Evolutionary conservation across 176 grass and related monocot species (phyloP).

Genomic region (Saccharum officinarum): DNA sequence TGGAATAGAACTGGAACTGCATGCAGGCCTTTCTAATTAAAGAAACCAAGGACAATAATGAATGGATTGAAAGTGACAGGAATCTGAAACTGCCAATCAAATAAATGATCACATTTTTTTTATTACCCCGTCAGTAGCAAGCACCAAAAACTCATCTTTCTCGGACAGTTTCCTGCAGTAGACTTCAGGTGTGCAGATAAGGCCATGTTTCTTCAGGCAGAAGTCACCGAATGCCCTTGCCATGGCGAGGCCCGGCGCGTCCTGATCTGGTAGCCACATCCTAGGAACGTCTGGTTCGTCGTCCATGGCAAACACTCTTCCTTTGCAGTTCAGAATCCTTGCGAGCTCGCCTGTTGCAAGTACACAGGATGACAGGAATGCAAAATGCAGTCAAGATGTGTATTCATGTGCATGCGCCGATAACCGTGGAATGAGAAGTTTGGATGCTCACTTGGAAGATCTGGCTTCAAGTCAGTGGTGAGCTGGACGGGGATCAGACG

Average conservation of each 20-base stretch:
- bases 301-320: constrained; percentile 73
- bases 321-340: constrained; percentile 69
- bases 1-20: background rate
- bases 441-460: constrained; percentile 60
- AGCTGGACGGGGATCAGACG: constrained; percentile 60
- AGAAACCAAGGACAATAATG: background rate
- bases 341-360: constrained; percentile 55
- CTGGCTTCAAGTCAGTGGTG: constrained; percentile 75
- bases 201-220: constrained; percentile 83
- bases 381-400: background rate
- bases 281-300: constrained; percentile 80
- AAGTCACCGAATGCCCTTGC: constrained; percentile 88
- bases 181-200: constrained; percentile 76
- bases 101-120: background rate
- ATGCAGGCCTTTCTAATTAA: background rate
- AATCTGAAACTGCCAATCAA: background rate
- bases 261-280: constrained; percentile 78
- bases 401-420: background rate
- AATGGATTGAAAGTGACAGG: background rate
- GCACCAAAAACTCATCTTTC: constrained; percentile 88
- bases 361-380: background rate
- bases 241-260: constrained; percentile 90
- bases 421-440: background rate
- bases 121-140: constrained; percentile 83
- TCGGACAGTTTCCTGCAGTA: constrained; percentile 64